Evolutionary conservation across 352 stramenopile species (phyloP).

Genomic region (Phytopythium cucurbitacearum): DNA sequence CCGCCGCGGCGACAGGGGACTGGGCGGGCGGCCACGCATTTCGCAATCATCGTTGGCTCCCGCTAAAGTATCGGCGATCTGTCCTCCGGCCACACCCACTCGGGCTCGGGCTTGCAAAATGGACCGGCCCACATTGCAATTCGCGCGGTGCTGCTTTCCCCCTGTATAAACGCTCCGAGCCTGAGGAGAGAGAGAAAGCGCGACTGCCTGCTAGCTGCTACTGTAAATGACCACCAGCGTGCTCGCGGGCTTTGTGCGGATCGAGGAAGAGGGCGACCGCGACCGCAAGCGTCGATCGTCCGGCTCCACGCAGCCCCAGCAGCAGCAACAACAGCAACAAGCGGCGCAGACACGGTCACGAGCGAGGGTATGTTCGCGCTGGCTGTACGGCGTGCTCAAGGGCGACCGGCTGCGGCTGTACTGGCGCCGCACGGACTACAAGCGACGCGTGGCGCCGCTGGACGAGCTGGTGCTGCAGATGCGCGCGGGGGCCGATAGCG

Average conservation of each 20-base stretch:
- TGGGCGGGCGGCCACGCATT: too few species aligned
- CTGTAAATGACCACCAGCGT: not conserved
- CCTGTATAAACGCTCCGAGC: too few species aligned
- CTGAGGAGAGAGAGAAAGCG: too few species aligned
- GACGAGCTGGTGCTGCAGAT: conserved; percentile 38
- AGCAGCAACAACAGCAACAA: conserved; percentile 15
- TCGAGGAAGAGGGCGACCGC: conserved; percentile 44
- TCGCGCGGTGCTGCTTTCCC: too few species aligned
- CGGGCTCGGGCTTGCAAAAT: too few species aligned
- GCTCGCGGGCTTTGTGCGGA: conserved; percentile 49
- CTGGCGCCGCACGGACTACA: conserved; percentile 53
- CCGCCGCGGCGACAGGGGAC: too few species aligned
- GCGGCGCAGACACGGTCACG: conserved; percentile 24
- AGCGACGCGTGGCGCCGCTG: conserved; percentile 40
- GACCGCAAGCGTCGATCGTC: conserved; percentile 17
- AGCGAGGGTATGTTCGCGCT: conserved; percentile 43
- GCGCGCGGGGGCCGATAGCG: conserved; percentile 27
- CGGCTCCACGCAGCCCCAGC: conserved; percentile 16
- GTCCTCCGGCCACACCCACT: too few species aligned
- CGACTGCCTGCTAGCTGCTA: too few species aligned
- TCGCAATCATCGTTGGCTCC: too few species aligned
- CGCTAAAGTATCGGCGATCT: too few species aligned
- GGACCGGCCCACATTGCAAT: too few species aligned
- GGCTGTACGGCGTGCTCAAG: conserved; percentile 50
- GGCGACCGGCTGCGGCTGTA: conserved; percentile 43